Conservation (phyloP, 2,329 filamentous ascomycete species). For the Cercospora sp. region DNA sequence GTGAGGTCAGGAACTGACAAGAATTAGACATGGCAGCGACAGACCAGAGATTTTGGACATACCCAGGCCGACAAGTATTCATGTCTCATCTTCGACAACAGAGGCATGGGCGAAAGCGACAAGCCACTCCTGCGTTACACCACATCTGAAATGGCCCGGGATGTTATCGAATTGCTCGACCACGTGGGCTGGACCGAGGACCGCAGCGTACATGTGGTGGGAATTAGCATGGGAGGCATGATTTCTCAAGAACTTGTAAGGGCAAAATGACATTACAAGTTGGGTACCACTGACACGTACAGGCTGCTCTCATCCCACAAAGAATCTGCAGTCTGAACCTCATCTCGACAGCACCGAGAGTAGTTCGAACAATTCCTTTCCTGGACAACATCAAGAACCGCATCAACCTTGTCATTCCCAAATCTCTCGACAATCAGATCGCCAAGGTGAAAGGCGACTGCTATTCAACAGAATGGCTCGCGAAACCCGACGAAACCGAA, state of each 20-base stretch:
- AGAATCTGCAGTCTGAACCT: conserved; percentile 53
- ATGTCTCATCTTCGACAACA: conserved; percentile 77
- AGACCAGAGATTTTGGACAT: conserved; percentile 81
- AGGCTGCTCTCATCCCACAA: conserved; percentile 46
- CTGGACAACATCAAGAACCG: conserved; percentile 63
- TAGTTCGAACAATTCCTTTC: conserved; percentile 53
- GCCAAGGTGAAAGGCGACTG: conserved; percentile 64
- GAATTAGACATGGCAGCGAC: conserved; percentile 60
- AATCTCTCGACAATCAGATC: conserved; percentile 66
- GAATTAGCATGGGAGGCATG: conserved; percentile 88
- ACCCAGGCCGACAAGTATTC: conserved; percentile 66
- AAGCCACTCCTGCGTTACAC: conserved; percentile 77
- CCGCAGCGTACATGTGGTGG: conserved; percentile 66
- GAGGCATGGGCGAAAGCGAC: conserved; percentile 77
- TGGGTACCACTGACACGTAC: background rate
- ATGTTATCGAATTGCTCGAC: conserved; percentile 68
- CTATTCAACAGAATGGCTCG: conserved; percentile 66
- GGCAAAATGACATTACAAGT: conserved; percentile 3
- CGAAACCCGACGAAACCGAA: conserved; percentile 57
- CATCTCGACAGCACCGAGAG: conserved; percentile 51
- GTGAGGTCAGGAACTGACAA: conserved; percentile 49
- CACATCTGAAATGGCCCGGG: conserved; percentile 80
- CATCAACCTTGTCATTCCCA: conserved; percentile 64
- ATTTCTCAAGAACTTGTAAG: conserved; percentile 77
- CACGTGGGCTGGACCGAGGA: conserved; percentile 67